Evolutionary conservation across 495 filamentous ascomycete genomes (phyloP), one percentile per base, ranked within the genome.

Genomic region (Penicillium steckii): DNA sequence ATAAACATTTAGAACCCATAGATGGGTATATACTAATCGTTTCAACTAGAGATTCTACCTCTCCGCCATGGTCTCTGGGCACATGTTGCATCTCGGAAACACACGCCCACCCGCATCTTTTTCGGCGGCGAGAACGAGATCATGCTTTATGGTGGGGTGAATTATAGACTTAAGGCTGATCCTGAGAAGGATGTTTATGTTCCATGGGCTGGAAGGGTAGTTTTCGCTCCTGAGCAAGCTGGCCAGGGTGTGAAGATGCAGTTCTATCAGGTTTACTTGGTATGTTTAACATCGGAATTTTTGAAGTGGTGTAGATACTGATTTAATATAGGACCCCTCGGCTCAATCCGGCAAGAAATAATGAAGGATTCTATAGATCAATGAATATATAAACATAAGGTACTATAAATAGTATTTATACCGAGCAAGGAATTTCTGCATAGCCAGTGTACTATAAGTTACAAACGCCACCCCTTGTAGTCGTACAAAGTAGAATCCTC

Each of bases 231-330:
- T 27, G 29, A 59, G 8, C 62, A 77, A 57, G 71, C 68, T 25
- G 72, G 64, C 3, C 75, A 70, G 19, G 67, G 45, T 29, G 67
- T 79, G 55, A 81, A 75, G 69, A 80, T 85, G 80, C 69, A 64
- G 51, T 82, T 81, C 57, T 87, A 87, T 73, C 82, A 85, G 67
- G 83, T 87, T 51, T 87, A 85, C 67, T 64, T 87, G 67, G 83
- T 84, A 46, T 56, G 77, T 73, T 17, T 46, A 17, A 15, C 2
- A 1, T 6, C 29, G 8, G 9, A 12, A 37, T 9, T 42, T 74
- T 43, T 60, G 56, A 61, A 21, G 27, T 40, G 15, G 12, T 27
- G 13, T 53, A 38, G 29, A 21, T 46, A 46, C 52, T 59, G 15
- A 50, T 9, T 18, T n/a, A 5, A 25, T 32, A 21, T 24, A 29